A percentile compares a stretch with the other conserved stretches of the same genome.
Conservation (phyloP, 2,329 filamentous ascomycete genomes). For the Amauroascus verrucosus region DNA sequence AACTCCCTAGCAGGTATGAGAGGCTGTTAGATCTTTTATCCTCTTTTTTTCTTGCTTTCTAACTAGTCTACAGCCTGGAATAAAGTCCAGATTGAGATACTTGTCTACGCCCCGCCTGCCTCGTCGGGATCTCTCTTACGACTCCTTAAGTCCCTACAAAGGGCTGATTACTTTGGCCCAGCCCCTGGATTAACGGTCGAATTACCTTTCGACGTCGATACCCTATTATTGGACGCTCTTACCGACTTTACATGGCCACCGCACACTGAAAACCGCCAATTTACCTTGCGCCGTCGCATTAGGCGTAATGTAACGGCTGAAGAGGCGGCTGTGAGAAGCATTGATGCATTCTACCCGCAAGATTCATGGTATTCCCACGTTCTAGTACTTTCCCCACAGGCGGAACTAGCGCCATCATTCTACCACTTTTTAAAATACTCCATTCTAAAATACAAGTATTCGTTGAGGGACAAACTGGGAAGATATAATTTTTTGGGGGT, state of each 20-base stretch:
- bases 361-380: constrained; percentile 58
- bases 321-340: constrained; percentile 61
- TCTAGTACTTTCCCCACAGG: constrained; percentile 72
- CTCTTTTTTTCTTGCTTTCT: constrained; percentile 4
- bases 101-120: constrained; percentile 63
- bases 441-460: constrained; percentile 68
- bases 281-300: constrained; percentile 68
- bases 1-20: constrained; percentile 53
- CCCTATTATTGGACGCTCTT: constrained; percentile 53
- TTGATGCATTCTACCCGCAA: constrained; percentile 80
- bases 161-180: constrained; percentile 63
- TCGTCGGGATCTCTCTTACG: constrained; percentile 66
- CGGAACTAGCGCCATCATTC: constrained; percentile 68
- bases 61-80: constrained; percentile 55
- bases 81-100: constrained; percentile 64
- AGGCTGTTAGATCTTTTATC: background rate
- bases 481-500: constrained; percentile 60
- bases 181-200: constrained; percentile 74
- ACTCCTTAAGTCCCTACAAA: constrained; percentile 63
- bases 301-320: constrained; percentile 51
- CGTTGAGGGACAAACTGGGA: constrained; percentile 37
- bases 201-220: constrained; percentile 61
- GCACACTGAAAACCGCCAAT: constrained; percentile 32
- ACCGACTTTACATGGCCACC: constrained; percentile 59
- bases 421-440: constrained; percentile 77